Evolutionary conservation across 139 green algal genomes (phyloP), one percentile per base, ranked within the genome.

Genomic region (Ettlia oleoabundans): DNA sequence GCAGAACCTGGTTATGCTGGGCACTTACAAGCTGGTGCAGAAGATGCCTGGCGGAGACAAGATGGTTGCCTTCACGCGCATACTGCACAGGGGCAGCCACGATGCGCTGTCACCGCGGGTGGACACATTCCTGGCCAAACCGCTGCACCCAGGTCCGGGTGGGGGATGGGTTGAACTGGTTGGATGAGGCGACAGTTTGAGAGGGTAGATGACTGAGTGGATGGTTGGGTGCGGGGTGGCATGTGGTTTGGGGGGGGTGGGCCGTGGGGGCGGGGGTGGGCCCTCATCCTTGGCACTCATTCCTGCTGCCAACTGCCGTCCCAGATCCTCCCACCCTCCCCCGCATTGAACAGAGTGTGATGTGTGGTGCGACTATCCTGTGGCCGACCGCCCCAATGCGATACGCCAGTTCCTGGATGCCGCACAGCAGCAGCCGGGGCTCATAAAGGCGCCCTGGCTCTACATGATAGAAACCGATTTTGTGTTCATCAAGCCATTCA

Each of bases 401-500:
- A 90, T 98, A 22, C 62, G 82, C 71, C 92, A 96, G 83, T 98
- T 88, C 67, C 78, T 97, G 61, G 82, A 88, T n/a, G 94, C 93
- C 1, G 93, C 84, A 0, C 78, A 86, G 33, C 63, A 80, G 32
- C 76, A 95, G 19, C 84, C 87, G 0, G 70, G 78, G 3, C 28
- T 87, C 21, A 84, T 87, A 5, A 77, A 83, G 82, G 94, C 89
- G 0, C 90, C 92, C 1, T 97, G 93, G 93, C 52, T 98, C 37
- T 89, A 95, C 52, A 90, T 98, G 87, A 88, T 95, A n/a, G 94
- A 98, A 85, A 91, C 85, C 43, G 94, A 98, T 73, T 98, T 97
- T 63, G 92, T 96, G 43, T 96, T 90, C 84, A 88, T 94, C 79
- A 88, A 90, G 55, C 93, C 94, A 0, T 53, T 94, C 26, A 21